phyloP scores from a whole-genome alignment of 345 rosid species.

The Luvunga scandens region DNA sequence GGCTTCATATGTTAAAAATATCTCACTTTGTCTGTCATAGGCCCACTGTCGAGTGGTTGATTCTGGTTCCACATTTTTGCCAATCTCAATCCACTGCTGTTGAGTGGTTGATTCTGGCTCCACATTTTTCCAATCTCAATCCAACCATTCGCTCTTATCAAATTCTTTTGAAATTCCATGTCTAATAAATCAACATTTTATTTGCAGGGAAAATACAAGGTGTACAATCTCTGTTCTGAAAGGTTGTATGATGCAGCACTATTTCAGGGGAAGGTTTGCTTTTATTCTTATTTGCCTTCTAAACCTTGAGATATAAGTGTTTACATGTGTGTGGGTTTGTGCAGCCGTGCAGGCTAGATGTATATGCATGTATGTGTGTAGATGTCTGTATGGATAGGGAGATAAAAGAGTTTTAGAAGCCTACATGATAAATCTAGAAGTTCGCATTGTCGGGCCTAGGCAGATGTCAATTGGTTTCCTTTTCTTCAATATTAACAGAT shows the following conservation, averaged over 20 bases:
- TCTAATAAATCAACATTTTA: conserved; percentile 11
- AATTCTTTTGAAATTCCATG: neutral
- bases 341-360: no score
- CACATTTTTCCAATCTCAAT: neutral
- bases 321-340: neutral
- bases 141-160: neutral
- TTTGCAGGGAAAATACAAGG: conserved; percentile 89
- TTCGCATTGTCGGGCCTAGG: neutral
- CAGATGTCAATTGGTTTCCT: no score
- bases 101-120: no score
- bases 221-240: conserved; percentile 94
- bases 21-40: no score
- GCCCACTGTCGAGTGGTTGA: no score
- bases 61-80: neutral
- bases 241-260: conserved; percentile 84
- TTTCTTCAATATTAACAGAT: no score
- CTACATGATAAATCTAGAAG: neutral
- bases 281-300: conserved; percentile 3
- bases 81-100: neutral
- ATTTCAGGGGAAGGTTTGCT: conserved; percentile 79
- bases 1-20: neutral
- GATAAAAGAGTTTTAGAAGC: neutral
- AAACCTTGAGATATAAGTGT: neutral
- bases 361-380: no score
- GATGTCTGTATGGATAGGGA: no score